Percentiles rank a stretch among this genome's conserved stretches.
Conservation (phyloP, 2,329 filamentous ascomycete genomes). For the Fusarium sp. region DNA sequence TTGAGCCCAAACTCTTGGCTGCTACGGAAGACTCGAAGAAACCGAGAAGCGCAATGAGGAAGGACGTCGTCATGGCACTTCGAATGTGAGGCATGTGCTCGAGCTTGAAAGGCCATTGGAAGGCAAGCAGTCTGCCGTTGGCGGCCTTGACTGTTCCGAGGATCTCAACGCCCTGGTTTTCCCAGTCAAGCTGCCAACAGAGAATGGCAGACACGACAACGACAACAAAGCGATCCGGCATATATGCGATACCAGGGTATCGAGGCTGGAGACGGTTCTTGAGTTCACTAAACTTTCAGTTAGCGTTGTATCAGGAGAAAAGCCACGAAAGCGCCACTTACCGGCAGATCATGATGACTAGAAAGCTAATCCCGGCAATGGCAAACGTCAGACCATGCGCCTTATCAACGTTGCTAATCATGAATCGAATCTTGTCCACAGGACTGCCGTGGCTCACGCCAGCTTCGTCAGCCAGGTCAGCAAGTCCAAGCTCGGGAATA, state of each 20-base stretch:
- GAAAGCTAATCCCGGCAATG: constrained; percentile 85
- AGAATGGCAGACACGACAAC: constrained; percentile 88
- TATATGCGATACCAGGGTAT: constrained; percentile 85
- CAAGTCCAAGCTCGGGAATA: constrained; percentile 89
- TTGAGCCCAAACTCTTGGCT: constrained; percentile 86
- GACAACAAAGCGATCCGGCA: constrained; percentile 92
- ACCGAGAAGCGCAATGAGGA: constrained; percentile 94
- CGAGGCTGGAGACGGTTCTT: constrained; percentile 86
- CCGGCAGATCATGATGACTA: constrained; percentile 92
- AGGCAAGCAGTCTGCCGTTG: constrained; percentile 80
- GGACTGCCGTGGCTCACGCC: constrained; percentile 88
- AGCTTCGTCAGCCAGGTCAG: constrained; percentile 72
- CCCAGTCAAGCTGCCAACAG: constrained; percentile 83
- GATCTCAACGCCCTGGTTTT: constrained; percentile 83
- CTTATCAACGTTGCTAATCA: constrained; percentile 75
- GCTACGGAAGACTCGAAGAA: constrained; percentile 99
- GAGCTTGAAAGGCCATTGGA: constrained; percentile 87
- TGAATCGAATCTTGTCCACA: constrained; percentile 86
- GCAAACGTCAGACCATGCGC: constrained; percentile 82
- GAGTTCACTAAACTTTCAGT: constrained; percentile 71
- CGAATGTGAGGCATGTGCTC: constrained; percentile 86
- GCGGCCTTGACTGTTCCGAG: constrained; percentile 85
- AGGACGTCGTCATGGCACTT: constrained; percentile 89
- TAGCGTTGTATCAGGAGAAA: constrained; percentile 2
- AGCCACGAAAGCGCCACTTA: constrained; percentile 57